phyloP scores from a whole-genome alignment of 805 yeast species.

The Zygosaccharomyces bisporus region DNA sequence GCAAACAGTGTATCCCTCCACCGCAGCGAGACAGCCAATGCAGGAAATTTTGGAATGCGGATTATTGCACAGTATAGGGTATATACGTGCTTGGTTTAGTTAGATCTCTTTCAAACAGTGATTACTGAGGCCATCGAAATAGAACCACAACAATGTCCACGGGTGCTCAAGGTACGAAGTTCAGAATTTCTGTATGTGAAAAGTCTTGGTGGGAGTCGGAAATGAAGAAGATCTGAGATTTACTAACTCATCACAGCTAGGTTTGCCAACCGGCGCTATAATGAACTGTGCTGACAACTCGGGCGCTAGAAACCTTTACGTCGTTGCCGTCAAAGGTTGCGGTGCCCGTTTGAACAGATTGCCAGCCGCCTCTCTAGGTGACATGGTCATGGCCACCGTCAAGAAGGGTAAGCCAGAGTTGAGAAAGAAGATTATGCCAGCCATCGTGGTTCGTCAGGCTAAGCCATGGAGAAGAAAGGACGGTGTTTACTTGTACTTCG shows the following conservation, averaged over 20 bases:
- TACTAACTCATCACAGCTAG: slow-evolving; percentile 58
- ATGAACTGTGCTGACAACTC: slow-evolving; percentile 99
- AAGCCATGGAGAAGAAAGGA: slow-evolving; percentile 99
- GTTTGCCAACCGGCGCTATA: slow-evolving; percentile 99
- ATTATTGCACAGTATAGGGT: too few relatives aligned
- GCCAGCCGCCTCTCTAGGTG: slow-evolving; percentile 99
- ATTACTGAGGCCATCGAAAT: slow-evolving; percentile 14
- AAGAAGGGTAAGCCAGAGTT: slow-evolving; percentile 99
- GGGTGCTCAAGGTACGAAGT: slow-evolving; percentile 99
- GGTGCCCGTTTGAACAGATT: slow-evolving; percentile 99
- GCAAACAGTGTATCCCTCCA: background rate
- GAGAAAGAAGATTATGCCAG: slow-evolving; percentile 99
- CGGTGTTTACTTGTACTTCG: slow-evolving; percentile 98
- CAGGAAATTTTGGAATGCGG: background rate
- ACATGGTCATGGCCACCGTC: slow-evolving; percentile 99
- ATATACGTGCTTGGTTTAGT: background rate
- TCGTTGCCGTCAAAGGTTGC: slow-evolving; percentile 97
- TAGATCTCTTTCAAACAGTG: background rate
- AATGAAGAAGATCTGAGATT: background rate
- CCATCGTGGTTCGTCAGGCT: slow-evolving; percentile 98
- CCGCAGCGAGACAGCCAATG: slow-evolving; percentile 1
- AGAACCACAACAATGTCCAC: slow-evolving; percentile 61
- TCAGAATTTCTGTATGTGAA: slow-evolving; percentile 95
- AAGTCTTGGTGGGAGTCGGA: background rate
- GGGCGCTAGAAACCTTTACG: slow-evolving; percentile 99